Conservation (phyloP, 1,284 basidiomycete genomes). For the Naganishia cerealis region DNA sequence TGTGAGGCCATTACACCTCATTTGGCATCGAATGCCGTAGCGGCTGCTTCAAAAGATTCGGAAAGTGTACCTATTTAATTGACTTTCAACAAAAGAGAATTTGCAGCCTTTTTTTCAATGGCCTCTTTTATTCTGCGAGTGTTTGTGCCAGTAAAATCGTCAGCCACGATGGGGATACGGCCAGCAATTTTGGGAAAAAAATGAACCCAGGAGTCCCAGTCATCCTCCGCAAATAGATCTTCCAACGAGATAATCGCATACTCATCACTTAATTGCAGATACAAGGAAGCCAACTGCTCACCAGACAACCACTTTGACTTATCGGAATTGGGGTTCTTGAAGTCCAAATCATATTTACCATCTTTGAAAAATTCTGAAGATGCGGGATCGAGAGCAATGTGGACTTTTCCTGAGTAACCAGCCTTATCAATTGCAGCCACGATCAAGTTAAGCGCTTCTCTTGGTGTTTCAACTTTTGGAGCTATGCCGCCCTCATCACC, state of each 20-base stretch:
- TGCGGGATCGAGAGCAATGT: constrained; percentile 97
- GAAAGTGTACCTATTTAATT: constrained; percentile 99
- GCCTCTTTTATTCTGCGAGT: constrained; percentile 96
- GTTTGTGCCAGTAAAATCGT: constrained; percentile 88
- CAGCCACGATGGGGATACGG: constrained; percentile 61
- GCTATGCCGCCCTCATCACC: constrained; percentile 99
- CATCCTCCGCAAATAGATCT: constrained; percentile 99
- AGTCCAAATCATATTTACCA: constrained; percentile 98
- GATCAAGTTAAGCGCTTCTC: constrained; percentile 95
- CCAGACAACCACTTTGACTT: constrained; percentile 93
- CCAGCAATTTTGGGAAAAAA: constrained; percentile 77
- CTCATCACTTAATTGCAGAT: constrained; percentile 80
- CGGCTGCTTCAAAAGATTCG: constrained; percentile 72
- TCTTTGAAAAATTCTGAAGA: constrained; percentile 99
- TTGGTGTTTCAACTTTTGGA: constrained; percentile 93
- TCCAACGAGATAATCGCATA: constrained; percentile 97
- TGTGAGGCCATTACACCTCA: constrained; percentile 99
- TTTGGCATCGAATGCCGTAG: constrained; percentile 53
- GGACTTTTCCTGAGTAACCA: constrained; percentile 96
- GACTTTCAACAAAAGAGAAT: constrained; percentile 95
- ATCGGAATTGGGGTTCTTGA: constrained; percentile 96
- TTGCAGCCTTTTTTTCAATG: constrained; percentile 99
- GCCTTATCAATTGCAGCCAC: constrained; percentile 95
- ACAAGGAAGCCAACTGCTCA: constrained; percentile 87
- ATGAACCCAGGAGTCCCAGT: constrained; percentile 97